Conservation (phyloP, 192 early-diverging fungal species). For the Funneliformis mosseae region DNA sequence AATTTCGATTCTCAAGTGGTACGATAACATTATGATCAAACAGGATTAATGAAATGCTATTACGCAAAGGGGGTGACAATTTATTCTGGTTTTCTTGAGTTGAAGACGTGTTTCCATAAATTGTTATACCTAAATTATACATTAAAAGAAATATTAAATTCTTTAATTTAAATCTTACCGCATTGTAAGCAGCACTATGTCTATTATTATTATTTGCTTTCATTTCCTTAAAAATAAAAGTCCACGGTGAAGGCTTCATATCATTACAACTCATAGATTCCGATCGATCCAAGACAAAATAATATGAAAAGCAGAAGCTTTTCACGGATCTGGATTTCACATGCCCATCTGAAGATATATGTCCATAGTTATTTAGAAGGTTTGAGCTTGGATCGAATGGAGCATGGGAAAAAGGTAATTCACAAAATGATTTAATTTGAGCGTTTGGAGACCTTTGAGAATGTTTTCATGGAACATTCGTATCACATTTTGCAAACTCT, state of each 20-base stretch:
- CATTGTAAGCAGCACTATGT: slow-evolving; percentile 29
- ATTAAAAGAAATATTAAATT: not conserved
- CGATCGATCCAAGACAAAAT: slow-evolving; percentile 33
- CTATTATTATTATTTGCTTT: slow-evolving; percentile 29
- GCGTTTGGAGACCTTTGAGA: not conserved
- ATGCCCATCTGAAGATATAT: slow-evolving; percentile 35
- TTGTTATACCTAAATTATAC: not conserved
- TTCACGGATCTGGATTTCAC: not conserved
- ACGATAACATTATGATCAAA: slow-evolving; percentile 3
- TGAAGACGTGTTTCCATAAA: slow-evolving; percentile 27
- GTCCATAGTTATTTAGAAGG: slow-evolving; percentile 3
- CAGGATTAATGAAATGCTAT: slow-evolving; percentile 32
- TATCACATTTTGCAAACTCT: slow-evolving; percentile 31
- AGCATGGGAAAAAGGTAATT: slow-evolving; percentile 16
- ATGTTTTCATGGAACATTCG: slow-evolving; percentile 28
- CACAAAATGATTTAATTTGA: slow-evolving; percentile 18
- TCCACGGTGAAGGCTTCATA: not conserved
- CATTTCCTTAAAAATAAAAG: not conserved
- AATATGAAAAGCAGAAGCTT: slow-evolving; percentile 25
- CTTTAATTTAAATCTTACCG: not conserved
- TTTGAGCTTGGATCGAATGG: not conserved
- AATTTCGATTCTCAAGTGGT: slow-evolving; percentile 15
- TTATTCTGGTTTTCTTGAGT: not conserved
- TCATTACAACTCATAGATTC: slow-evolving; percentile 29
- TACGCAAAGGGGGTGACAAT: not conserved